Percentiles rank a stretch among this genome's conserved stretches.
These are phyloP conservation scores for Septoria petroselini DNA, from an alignment of 2,329 filamentous ascomycete species.

Conservation along the genomic window DNA sequence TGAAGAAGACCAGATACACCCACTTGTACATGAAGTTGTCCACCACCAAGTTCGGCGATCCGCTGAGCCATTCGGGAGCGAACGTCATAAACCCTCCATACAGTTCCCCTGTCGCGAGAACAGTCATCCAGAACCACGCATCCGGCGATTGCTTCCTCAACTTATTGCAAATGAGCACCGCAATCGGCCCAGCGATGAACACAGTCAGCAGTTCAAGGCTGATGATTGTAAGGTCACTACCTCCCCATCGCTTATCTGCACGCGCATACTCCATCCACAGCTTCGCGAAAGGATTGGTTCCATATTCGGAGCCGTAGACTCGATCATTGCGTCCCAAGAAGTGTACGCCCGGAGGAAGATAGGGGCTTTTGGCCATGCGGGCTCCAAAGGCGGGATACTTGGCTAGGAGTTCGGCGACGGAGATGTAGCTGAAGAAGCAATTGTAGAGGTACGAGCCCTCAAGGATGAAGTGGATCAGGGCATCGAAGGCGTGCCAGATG, in stretches of 20 bases:
- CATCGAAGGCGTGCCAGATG: slow-evolving; percentile 93
- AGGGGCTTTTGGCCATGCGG: slow-evolving; percentile 31
- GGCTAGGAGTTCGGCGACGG: slow-evolving; percentile 30
- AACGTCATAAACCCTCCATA: slow-evolving; percentile 67
- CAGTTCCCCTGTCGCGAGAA: slow-evolving; percentile 61
- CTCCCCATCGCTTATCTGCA: slow-evolving; percentile 60
- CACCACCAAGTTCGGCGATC: slow-evolving; percentile 56
- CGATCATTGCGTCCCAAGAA: slow-evolving; percentile 28
- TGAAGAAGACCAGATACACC: slow-evolving; percentile 64
- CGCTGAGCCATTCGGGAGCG: slow-evolving; percentile 62
- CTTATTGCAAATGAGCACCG: slow-evolving; percentile 55
- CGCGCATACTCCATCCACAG: slow-evolving; percentile 67
- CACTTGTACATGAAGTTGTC: slow-evolving; percentile 61
- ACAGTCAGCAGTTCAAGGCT: slow-evolving; percentile 61
- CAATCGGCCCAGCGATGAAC: slow-evolving; percentile 56
- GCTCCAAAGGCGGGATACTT: neutral
- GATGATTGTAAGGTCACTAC: slow-evolving; percentile 57
- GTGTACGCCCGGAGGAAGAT: slow-evolving; percentile 42
- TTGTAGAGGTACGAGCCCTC: slow-evolving; percentile 91
- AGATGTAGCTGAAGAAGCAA: slow-evolving; percentile 73
- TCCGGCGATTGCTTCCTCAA: slow-evolving; percentile 38
- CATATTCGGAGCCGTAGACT: slow-evolving; percentile 60
- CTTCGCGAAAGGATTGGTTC: slow-evolving; percentile 51
- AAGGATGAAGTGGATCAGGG: slow-evolving; percentile 84
- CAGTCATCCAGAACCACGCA: slow-evolving; percentile 56